Evolutionary conservation across 441 rosid genomes (phyloP), one percentile per base, ranked within the genome.

Genomic region (Pelargonium cotyledonis): DNA sequence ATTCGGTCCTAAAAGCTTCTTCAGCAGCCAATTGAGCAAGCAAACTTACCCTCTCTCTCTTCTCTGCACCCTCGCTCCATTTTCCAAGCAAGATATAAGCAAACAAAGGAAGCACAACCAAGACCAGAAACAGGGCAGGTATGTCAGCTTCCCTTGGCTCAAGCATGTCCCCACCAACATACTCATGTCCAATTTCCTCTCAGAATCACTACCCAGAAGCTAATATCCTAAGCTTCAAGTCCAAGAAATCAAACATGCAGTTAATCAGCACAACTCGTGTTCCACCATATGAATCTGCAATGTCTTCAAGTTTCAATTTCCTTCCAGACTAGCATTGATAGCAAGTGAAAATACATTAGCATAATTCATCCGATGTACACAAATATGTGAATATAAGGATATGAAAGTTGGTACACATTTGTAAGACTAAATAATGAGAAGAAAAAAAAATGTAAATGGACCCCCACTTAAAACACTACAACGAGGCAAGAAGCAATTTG

Each of bases 81-180:
- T 85, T 88, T 63, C 97, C 97, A 73, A 91, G 88, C 70, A 88
- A 80, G 68, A 87, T 61, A 75, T 90, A 88, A 68, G 83, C 85
- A 75, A 85, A 86, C 68, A 88, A 82, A 70, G 97, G 97, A 81
- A 88, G 88, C 78, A 90, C 91, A 55, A 88, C 90, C 84, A 90
- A 82, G 78, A 90, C 86, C 73, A 90, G 80, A 81, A 90, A 87
- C 77, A 88, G 76, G 79, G 78, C 74, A 62, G 92, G 92, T 78
- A 90, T 68, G 77, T 88, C 92, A 75, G 88, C 88, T 84, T 84
- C 95, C 91, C 90, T 88, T 86, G 97, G 92, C 84, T 90, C 88
- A 57, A 90, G 95, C 97, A 90, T 90, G 88, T 81, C 90, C 89
- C 74, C 77, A 76, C 81, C 78, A 86, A 82, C 88, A 80, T 83